Evolutionary conservation across 169 alveolate genomes (phyloP), one percentile per base, ranked within the genome.

Genomic region (Cryptosporidium parvum): DNA sequence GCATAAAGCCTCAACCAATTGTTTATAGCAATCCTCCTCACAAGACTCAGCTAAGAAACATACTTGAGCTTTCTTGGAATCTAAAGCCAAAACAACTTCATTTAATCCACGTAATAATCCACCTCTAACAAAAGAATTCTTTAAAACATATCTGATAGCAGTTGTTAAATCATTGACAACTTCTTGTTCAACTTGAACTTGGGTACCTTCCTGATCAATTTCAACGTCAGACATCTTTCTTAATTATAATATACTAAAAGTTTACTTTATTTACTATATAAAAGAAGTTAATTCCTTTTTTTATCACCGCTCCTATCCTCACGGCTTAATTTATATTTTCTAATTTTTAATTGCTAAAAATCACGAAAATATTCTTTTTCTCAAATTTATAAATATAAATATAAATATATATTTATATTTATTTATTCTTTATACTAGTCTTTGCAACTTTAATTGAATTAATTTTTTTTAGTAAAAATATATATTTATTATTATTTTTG

Each of bases 41-140:
- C 98, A 96, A 73, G 96, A 95, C 91, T 96, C 96, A 56, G 99
- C 97, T 42, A 97, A 91, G 91, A 97, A 96, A 92, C 98, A 95
- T 21, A 96, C 98, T 86, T 95, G 98, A 62, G 98, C 99, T 85
- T 94, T 96, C 93, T 96, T 95, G 31, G 98, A 92, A 80, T 97
- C 99, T 31, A 97, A 75, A 31, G 98, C 96, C 93, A 96, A 96
- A 86, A 97, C 97, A 62, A 96, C 99, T 95, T 97, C 98, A 73
- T 97, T 96, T 86, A 97, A 93, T 42, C 99, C 99, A 26, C 98
- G 95, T 67, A 96, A 96, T 61, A 97, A 95, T 69, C 99, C 99
- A 75, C 97, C 98, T 85, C 95, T 95, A 39, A 95, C 94, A 75
- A 94, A 86, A 29, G 99, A 95, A 85, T 95, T 95, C 93, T 93